Base-by-base conservation (phyloP, 805 yeast species). In the Candida jianshihensis region DNA sequence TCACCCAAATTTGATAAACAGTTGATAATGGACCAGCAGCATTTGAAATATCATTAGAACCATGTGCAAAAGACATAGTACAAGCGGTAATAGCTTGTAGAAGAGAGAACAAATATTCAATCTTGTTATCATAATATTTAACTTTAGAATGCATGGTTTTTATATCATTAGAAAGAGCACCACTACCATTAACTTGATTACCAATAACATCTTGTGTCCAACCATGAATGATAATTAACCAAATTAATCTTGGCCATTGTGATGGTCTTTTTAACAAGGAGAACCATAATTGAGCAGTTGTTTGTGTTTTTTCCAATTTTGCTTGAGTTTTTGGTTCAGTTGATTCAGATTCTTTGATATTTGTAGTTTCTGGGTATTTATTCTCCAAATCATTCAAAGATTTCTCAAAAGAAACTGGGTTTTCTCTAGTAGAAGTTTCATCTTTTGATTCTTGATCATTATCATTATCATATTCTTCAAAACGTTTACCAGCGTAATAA, bases 41-140 rank as follows among this genome's bases (percentile, higher is more conserved):
- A 49, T 81, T 81, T 33, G 87, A 71, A 43, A 82, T 79, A 60
- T 81, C 90, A 53, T 81, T 81, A 27, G 90, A 79, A 38, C 90
- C 90, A 53, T 81, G 90, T 6, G 89, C 85, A 57, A 82, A 80
- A 2, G 89, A 81, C 81, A 81, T 80, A 34, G 87, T 81, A 47
- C 78, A 71, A 13, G 90, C 89, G 29, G 89, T 81, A 43, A 81
- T 59, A 35, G 76, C 79, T 60, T 81, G 90, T 37, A 80, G 62
- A 43, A 80, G 63, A 4, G 89, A 74, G 56, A 73, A 81, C 44
- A 81, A 58, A 56, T 70, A 78, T 60, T 81, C 90, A 39, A 78
- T 63, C 57, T 77, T 76, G 70, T 75, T 77, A 54, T 80, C 84
- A 59, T 81, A 81, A 49, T 69, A 75, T 57, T 75, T 78, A 41